phyloP scores from a whole-genome alignment of 768 basidiomycete genomes.

The Sarcomyxa edulis region DNA sequence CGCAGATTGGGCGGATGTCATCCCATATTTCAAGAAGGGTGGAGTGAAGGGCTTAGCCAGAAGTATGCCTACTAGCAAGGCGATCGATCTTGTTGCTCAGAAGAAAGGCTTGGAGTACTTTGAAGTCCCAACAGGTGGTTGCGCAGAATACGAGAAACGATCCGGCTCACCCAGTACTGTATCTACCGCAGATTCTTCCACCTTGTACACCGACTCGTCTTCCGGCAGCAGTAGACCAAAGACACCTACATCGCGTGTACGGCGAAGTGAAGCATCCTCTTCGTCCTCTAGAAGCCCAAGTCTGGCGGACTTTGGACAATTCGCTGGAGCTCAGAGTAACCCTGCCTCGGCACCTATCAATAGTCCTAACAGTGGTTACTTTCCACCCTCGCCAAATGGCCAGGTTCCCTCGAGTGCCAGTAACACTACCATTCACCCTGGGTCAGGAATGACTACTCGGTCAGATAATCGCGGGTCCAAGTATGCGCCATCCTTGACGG shows the following conservation, averaged over 20 bases:
- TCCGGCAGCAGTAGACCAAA: constrained; percentile 25
- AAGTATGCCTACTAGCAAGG: constrained; percentile 85
- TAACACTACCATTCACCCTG: constrained; percentile 39
- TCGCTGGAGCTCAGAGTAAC: no score
- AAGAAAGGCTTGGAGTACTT: constrained; percentile 57
- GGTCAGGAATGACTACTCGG: constrained; percentile 45
- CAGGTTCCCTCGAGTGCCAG: constrained; percentile 22
- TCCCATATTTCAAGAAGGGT: constrained; percentile 63
- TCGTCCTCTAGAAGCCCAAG: constrained; percentile 45
- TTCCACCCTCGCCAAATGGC: constrained; percentile 18
- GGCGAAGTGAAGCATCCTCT: constrained; percentile 54
- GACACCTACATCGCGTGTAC: constrained; percentile 30
- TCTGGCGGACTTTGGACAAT: constrained; percentile 48
- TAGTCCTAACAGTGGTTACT: constrained; percentile 13
- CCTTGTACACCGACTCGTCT: constrained; percentile 48
- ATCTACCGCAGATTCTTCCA: constrained; percentile 54
- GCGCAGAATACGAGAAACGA: constrained; percentile 30
- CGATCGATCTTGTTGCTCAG: constrained; percentile 61
- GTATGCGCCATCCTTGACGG: constrained; percentile 52
- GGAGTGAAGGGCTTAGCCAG: no score
- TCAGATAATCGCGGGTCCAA: constrained; percentile 61
- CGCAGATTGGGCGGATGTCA: constrained; percentile 35
- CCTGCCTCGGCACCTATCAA: no score
- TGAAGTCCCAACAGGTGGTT: constrained; percentile 42
- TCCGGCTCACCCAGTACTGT: constrained; percentile 47